Evolutionary conservation across 805 yeast genomes (phyloP).

Genomic region (Suhomyces sp.): DNA sequence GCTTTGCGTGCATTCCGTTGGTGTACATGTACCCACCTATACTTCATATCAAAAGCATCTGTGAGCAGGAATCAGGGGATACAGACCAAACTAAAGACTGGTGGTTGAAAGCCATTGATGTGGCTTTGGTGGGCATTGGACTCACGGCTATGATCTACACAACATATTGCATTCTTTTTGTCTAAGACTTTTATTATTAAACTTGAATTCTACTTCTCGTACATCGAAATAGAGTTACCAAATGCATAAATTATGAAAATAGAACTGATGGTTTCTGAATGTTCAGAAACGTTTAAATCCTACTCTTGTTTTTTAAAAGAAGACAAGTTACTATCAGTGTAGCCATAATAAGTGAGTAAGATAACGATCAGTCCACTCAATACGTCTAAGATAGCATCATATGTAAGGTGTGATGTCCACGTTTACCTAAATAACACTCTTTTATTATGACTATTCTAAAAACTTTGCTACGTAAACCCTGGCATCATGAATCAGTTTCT

Average conservation of each 20-base stretch:
- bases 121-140: slow-evolving; percentile 53
- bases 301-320: too few relatives aligned
- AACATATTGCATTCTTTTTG: slow-evolving; percentile 43
- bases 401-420: neutral
- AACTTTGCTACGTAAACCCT: slow-evolving; percentile 18
- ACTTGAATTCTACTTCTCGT: neutral
- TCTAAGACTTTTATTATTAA: neutral
- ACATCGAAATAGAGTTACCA: neutral
- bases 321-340: too few relatives aligned
- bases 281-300: neutral
- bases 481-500: slow-evolving; percentile 23
- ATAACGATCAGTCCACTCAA: too few relatives aligned
- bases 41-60: slow-evolving; percentile 59
- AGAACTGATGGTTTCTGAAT: neutral
- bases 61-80: slow-evolving; percentile 18
- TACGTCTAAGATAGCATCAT: too few relatives aligned
- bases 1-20: slow-evolving; percentile 81
- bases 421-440: neutral
- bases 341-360: too few relatives aligned
- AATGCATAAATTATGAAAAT: neutral
- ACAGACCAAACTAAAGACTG: slow-evolving; percentile 28
- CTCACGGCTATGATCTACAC: slow-evolving; percentile 63
- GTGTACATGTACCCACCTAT: slow-evolving; percentile 85
- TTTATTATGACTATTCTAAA: slow-evolving; percentile 1
- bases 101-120: slow-evolving; percentile 44